Conservation (phyloP, 148 eudicot genomes). For the Nepenthes mirabilis region DNA sequence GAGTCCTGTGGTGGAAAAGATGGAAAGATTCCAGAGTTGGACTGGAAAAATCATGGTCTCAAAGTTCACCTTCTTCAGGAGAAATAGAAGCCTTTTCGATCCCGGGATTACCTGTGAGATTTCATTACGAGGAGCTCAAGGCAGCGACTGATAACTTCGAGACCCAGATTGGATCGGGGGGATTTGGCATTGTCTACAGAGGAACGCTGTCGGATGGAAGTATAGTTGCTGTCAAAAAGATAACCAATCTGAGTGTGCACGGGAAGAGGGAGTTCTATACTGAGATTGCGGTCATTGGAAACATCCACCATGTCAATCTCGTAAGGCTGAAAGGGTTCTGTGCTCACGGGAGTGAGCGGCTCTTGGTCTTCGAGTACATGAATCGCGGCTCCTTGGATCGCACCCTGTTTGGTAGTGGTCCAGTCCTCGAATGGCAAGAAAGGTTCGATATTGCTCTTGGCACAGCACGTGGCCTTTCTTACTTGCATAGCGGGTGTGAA, state of each 20-base stretch:
- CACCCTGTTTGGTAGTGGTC: conserved; percentile 58
- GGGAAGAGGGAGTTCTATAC: conserved; percentile 73
- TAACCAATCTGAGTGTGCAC: conserved; percentile 45
- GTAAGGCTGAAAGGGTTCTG: conserved; percentile 75
- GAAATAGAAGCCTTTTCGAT: conserved; percentile 55
- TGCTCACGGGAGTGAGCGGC: conserved; percentile 46
- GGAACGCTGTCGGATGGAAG: conserved; percentile 48
- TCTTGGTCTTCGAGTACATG: conserved; percentile 83
- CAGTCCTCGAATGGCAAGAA: conserved; percentile 84
- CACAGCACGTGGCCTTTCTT: conserved; percentile 73
- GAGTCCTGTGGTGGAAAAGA: conserved; percentile 37
- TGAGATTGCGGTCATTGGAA: conserved; percentile 74
- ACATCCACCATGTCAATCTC: conserved; percentile 66
- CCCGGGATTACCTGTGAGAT: conserved; percentile 66
- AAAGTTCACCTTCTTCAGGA: conserved; percentile 20
- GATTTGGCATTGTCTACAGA: conserved; percentile 68
- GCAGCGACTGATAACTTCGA: conserved; percentile 59
- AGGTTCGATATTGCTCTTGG: conserved; percentile 66
- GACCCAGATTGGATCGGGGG: conserved; percentile 64
- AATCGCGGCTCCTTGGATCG: conserved; percentile 68
- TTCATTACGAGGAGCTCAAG: conserved; percentile 38
- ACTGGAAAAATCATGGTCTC: conserved; percentile 9
- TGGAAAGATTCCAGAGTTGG: conserved; percentile 12
- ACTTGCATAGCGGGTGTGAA: conserved; percentile 65
- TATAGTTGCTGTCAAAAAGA: conserved; percentile 65